phyloP scores from a whole-genome alignment of 176 grass and related monocot species.

The Canna indica region DNA sequence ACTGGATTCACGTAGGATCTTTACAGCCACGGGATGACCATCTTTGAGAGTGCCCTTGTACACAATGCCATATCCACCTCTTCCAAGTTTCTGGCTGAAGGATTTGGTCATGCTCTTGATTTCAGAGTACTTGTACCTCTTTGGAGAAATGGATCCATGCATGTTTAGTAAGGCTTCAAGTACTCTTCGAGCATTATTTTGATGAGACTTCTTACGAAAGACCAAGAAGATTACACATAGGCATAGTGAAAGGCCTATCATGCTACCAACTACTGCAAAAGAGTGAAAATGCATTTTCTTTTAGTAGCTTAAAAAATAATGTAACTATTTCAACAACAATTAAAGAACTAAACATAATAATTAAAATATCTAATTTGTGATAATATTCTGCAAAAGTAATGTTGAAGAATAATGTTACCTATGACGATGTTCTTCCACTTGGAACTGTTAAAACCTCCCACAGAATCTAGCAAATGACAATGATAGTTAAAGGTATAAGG shows the following conservation, averaged over 20 bases:
- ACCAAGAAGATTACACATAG: neutral
- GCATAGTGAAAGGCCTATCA: neutral
- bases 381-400: too few relatives aligned
- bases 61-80: constrained; percentile 2
- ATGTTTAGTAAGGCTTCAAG: neutral
- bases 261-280: too few relatives aligned
- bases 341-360: too few relatives aligned
- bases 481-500: too few relatives aligned
- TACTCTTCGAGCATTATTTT: neutral
- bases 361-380: too few relatives aligned
- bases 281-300: too few relatives aligned
- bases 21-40: neutral
- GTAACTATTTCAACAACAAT: too few relatives aligned
- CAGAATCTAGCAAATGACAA: too few relatives aligned
- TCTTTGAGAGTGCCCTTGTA: constrained; percentile 1
- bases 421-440: too few relatives aligned
- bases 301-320: too few relatives aligned
- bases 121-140: constrained; percentile 7
- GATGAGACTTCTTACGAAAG: neutral
- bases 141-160: neutral
- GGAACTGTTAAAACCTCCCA: too few relatives aligned
- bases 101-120: constrained; percentile 7
- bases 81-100: constrained; percentile 1
- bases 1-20: neutral
- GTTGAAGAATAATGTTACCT: too few relatives aligned